Evolutionary conservation across 1,284 basidiomycete genomes (phyloP), one percentile per base, ranked within the genome.

Genomic region (Moesziomyces sp.): DNA sequence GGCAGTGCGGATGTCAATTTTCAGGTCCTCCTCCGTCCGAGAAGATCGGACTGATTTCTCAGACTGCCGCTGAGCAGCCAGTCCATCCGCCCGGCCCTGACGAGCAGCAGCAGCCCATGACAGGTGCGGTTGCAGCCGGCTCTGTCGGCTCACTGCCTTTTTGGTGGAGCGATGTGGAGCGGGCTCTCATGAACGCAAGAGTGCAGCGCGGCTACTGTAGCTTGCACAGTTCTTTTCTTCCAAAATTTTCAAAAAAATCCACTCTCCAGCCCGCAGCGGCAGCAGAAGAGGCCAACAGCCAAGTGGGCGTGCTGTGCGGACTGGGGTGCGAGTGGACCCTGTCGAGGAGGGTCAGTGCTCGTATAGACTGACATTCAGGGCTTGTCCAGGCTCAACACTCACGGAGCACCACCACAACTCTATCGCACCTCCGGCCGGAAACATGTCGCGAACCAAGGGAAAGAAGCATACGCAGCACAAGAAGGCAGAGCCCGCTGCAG

Each of bases 401-500:
- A 6, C 19, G 35, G 6, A 51, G 30, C 35, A 28, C 19, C 14
- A 26, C 46, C 46, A n/a, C 49, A n/a, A 10, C 23, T 18, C 23
- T n/a, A 50, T 11, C 28, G 50, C 48, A 57, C 23, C 46, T 40
- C 40, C 13, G 5, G 30, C 7, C 28, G n/a, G 18, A 24, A 48
- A 16, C 34, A 68, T 68, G 66, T 68, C 66, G 45, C 55, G 66
- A 47, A 62, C 59, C 18, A 68, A 68, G 52, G 58, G 54, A 52
- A 68, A 43, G 52, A 68, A 68, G 48, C 59, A 51, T 43, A 45
- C 42, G 8, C 43, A 18, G 30, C 23, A 7, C 44, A 45, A 42
- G 55, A 46, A 8, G 48, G 42, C 21, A 34, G 50, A n/a, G 55
- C 55, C 46, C n/a, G 19, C n/a, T 14, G n/a, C 34, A 14, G 19